Percentiles rank a stretch among this genome's conserved stretches.
These are phyloP conservation scores for Centrapalus pauciflorus DNA, from an alignment of 129 eudicot genomes.

Conservation along the genomic window DNA sequence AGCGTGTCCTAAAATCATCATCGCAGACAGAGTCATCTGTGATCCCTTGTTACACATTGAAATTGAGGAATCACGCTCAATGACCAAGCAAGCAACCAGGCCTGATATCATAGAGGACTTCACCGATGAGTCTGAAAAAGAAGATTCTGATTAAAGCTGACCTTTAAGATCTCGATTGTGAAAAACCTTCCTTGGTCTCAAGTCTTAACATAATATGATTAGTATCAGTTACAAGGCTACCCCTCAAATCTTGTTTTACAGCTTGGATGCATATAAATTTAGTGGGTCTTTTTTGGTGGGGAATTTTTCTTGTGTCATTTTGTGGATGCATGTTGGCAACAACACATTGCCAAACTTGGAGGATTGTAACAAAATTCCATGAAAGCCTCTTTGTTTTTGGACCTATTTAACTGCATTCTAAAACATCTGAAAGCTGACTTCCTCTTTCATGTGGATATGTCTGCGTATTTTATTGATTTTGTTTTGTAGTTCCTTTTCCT, in stretches of 20 bases:
- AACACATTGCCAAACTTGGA: slow-evolving; percentile 6
- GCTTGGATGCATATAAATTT: neutral
- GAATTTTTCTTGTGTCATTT: slow-evolving; percentile 5
- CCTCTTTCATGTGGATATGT: slow-evolving; percentile 7
- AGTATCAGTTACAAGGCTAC: slow-evolving; percentile 2
- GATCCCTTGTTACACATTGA: slow-evolving; percentile 58
- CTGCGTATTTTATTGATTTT: neutral
- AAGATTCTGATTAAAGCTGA: slow-evolving; percentile 22
- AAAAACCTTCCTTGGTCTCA: neutral
- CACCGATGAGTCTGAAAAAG: slow-evolving; percentile 52
- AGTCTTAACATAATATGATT: neutral
- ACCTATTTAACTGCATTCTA: neutral
- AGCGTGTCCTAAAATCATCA: slow-evolving; percentile 67
- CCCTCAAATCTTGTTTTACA: neutral
- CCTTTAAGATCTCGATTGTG: neutral
- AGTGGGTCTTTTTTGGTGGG: slow-evolving; percentile 1
- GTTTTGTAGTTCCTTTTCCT: too few species aligned
- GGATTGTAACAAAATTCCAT: slow-evolving; percentile 22
- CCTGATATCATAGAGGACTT: slow-evolving; percentile 60
- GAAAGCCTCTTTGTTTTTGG: slow-evolving; percentile 13
- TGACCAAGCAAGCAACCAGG: slow-evolving; percentile 35
- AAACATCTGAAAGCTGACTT: neutral
- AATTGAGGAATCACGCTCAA: slow-evolving; percentile 62
- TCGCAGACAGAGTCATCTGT: slow-evolving; percentile 49
- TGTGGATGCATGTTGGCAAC: slow-evolving; percentile 15